Conservation (phyloP, 2,329 filamentous ascomycete genomes). For the Monilinia fructigena region DNA sequence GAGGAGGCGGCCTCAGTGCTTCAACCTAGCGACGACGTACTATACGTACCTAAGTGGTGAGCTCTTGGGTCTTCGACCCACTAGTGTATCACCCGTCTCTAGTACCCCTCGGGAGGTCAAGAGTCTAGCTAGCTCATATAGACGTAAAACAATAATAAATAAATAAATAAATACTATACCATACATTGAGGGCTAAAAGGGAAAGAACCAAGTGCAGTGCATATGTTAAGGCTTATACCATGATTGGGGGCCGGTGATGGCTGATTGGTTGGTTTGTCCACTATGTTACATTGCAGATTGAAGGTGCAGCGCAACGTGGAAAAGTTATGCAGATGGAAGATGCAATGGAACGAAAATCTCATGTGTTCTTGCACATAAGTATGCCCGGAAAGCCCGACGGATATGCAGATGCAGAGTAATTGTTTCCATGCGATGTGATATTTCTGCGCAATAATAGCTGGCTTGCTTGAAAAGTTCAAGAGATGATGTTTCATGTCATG, state of each 20-base stretch:
- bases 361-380: neutral
- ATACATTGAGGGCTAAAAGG: neutral
- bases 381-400: neutral
- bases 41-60: too few species aligned
- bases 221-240: neutral
- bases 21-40: too few species aligned
- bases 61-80: too few species aligned
- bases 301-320: slow-evolving; percentile 20
- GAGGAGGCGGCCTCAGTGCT: too few species aligned
- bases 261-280: slow-evolving; percentile 15
- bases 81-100: too few species aligned
- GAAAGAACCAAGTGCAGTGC: neutral
- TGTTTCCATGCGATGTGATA: neutral
- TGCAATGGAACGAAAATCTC: neutral
- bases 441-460: neutral
- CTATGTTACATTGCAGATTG: slow-evolving; percentile 14
- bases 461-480: slow-evolving; percentile 2
- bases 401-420: slow-evolving; percentile 13
- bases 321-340: slow-evolving; percentile 12
- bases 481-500: slow-evolving; percentile 2
- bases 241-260: slow-evolving; percentile 10
- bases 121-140: too few species aligned
- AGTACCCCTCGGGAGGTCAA: too few species aligned
- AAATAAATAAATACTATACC: too few species aligned
- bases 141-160: too few species aligned